Evolutionary conservation across 192 early-diverging fungal species (phyloP).

Genomic region (Paraglomus occultum): DNA sequence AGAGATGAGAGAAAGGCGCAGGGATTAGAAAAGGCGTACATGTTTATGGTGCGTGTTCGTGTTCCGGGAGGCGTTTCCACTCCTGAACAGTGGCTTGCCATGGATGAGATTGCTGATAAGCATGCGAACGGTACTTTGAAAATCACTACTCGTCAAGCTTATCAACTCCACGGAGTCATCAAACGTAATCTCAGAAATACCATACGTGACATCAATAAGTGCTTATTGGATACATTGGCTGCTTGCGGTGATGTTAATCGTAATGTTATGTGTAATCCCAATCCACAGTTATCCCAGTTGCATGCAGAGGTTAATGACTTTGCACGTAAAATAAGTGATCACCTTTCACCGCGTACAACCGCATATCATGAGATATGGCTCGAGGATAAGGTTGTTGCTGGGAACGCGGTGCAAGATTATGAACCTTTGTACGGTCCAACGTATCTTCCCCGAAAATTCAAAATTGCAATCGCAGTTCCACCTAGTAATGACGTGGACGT

Average conservation of each 20-base stretch:
- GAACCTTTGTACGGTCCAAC: slow-evolving; percentile 93
- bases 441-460: slow-evolving; percentile 96
- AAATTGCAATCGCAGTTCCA: slow-evolving; percentile 90
- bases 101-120: slow-evolving; percentile 85
- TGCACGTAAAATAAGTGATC: slow-evolving; percentile 64
- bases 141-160: slow-evolving; percentile 95
- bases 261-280: slow-evolving; percentile 93
- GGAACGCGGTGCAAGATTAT: slow-evolving; percentile 72
- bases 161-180: slow-evolving; percentile 95
- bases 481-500: slow-evolving; percentile 97
- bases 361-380: slow-evolving; percentile 99
- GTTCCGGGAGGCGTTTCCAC: slow-evolving; percentile 90
- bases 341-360: slow-evolving; percentile 80
- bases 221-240: slow-evolving; percentile 88
- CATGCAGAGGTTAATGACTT: slow-evolving; percentile 80
- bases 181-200: slow-evolving; percentile 86
- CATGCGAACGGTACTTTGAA: slow-evolving; percentile 88
- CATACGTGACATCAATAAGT: slow-evolving; percentile 91
- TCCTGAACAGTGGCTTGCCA: slow-evolving; percentile 88
- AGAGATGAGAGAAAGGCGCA: slow-evolving; percentile 79
- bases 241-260: slow-evolving; percentile 99
- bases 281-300: slow-evolving; percentile 74
- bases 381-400: slow-evolving; percentile 84
- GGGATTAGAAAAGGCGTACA: slow-evolving; percentile 89
- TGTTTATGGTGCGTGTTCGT: slow-evolving; percentile 96